These are phyloP conservation scores for Cryphonectria radicalis DNA, from an alignment of 2,329 filamentous ascomycete genomes.

Conservation along the genomic window DNA sequence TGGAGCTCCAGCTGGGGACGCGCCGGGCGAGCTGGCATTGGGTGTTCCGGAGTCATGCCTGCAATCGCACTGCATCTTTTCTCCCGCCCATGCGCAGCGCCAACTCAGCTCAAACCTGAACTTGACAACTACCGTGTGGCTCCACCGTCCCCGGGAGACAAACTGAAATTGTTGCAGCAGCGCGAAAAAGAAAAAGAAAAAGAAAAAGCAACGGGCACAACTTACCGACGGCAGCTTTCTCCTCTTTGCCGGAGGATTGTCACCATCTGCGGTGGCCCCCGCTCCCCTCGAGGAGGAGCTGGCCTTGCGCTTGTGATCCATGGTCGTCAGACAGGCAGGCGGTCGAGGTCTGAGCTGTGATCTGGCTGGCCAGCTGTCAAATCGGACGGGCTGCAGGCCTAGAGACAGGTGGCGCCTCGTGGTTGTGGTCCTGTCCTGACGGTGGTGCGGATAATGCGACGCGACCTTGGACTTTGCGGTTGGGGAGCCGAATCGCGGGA, in stretches of 20 bases:
- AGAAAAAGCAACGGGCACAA: constrained; percentile 15
- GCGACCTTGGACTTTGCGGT: constrained; percentile 7
- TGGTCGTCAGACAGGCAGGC: constrained; percentile 36
- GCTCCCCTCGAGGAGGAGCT: constrained; percentile 47
- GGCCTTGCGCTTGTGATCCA: constrained; percentile 64
- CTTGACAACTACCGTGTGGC: constrained; percentile 23
- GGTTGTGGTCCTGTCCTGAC: constrained; percentile 9
- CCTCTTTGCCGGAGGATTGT: constrained; percentile 60
- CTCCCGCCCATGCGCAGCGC: background rate
- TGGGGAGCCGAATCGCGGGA: constrained; percentile 11
- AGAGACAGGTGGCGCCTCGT: constrained; percentile 5
- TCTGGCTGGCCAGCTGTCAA: background rate
- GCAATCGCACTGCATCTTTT: constrained; percentile 11
- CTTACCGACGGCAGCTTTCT: constrained; percentile 57
- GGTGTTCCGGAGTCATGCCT: constrained; percentile 10
- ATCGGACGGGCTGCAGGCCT: constrained; percentile 15
- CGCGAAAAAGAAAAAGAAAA: background rate
- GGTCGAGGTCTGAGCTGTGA: constrained; percentile 11
- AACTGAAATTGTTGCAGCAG: constrained; percentile 24
- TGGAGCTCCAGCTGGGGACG: constrained; percentile 10
- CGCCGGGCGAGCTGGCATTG: constrained; percentile 11
- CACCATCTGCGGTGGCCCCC: constrained; percentile 47
- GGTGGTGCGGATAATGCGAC: constrained; percentile 6
- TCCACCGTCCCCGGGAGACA: constrained; percentile 22
- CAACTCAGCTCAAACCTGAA: constrained; percentile 11